These are phyloP conservation scores for Aquanectria penicillioides DNA, from an alignment of 2,329 filamentous ascomycete genomes.

Conservation along the genomic window DNA sequence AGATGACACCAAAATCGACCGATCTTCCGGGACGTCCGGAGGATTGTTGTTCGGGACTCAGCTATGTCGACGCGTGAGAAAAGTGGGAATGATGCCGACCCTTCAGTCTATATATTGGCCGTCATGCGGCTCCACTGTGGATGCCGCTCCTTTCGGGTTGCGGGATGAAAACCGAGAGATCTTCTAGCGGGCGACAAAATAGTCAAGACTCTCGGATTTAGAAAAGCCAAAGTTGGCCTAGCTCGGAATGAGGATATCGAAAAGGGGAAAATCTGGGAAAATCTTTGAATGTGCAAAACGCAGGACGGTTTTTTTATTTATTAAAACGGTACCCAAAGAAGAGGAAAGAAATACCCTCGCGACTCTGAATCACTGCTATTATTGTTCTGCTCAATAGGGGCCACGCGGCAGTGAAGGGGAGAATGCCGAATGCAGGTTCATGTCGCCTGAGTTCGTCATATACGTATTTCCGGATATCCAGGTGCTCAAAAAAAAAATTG, in stretches of 20 bases:
- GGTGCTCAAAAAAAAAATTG: neutral
- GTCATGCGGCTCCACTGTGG: slow-evolving; percentile 10
- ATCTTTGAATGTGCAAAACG: no score
- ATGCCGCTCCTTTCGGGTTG: slow-evolving; percentile 6
- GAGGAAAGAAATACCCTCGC: neutral
- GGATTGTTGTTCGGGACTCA: neutral
- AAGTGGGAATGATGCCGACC: slow-evolving; percentile 14
- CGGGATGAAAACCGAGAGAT: slow-evolving; percentile 17
- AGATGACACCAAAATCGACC: neutral
- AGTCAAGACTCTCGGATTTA: slow-evolving; percentile 5
- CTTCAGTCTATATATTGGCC: slow-evolving; percentile 12
- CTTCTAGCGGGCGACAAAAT: slow-evolving; percentile 9
- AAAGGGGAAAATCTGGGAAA: neutral
- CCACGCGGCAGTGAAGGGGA: neutral
- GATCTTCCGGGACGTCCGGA: neutral
- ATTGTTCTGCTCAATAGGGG: neutral
- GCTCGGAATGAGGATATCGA: no score
- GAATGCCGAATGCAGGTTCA: neutral
- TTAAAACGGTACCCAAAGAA: no score
- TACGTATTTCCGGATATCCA: slow-evolving; percentile 9
- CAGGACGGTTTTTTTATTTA: no score
- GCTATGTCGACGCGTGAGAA: slow-evolving; percentile 10
- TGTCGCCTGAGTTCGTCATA: neutral
- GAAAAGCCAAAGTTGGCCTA: neutral
- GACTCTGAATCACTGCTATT: neutral